Evolutionary conservation across 495 filamentous ascomycete species (phyloP), one percentile per base, ranked within the genome.

Genomic region (Trichocladium uniseriatum): DNA sequence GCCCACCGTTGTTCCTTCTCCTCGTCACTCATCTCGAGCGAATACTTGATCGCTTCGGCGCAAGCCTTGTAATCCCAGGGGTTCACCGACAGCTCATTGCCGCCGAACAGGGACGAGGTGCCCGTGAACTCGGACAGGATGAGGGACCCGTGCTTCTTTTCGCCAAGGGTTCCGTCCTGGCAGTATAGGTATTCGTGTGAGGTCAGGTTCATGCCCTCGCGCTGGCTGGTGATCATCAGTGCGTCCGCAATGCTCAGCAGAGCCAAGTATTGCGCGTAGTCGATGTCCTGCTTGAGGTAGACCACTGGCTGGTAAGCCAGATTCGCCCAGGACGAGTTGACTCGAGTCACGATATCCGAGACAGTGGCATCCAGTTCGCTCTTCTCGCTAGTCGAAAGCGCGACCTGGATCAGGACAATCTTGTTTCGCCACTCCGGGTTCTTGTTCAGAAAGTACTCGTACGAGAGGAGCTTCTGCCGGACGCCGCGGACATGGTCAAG

Each of bases 51-150:
- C 15, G 89, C 88, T 6, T 87, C 77, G 34, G 87, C 85, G 54
- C 86, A 91, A 57, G 85, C 79, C 3, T 81, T 76, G 65, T 94
- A 91, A 58, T 95, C 86, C 90, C 90, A 96, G 8, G 90, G 90
- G 59, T 96, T 96, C 48, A 95, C 84, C 7, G 86, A 74, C 15
- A 96, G 76, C 53, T 87, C 79, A 45, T 83, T 76, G 20, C 80
- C 78, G 10, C 79, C 81, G 57, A 95, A 94, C 22, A 96, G 76
- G 1, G 85, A 84, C 8, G 89, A 82, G 57, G 86, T 92, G 32
- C 90, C 90, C 11, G 90, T 94, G 63, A 96, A 96, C 64, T 96
- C 90, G 51, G 85, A 90, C 13, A 96, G 71, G 55, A 96, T 94
- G 42, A 96, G 72, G 2, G 89, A 87, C 7, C 87, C 87, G 61